Conservation (phyloP, 345 rosid genomes). For the Syzygium grande region DNA sequence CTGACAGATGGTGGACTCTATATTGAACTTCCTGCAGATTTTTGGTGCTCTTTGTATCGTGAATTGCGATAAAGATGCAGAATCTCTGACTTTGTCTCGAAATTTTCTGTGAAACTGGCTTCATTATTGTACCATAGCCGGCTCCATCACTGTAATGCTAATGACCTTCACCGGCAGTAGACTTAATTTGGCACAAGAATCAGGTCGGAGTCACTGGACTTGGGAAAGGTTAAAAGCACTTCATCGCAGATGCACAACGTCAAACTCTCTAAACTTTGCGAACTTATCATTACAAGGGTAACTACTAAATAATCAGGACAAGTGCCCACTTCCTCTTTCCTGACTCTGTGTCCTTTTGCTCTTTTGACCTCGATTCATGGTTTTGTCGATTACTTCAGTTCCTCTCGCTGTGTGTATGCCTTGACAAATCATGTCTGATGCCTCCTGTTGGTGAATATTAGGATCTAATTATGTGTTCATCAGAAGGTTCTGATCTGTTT, state of each 20-base stretch:
- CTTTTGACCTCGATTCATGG: neutral
- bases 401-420: neutral
- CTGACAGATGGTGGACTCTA: neutral
- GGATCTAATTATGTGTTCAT: neutral
- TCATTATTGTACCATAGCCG: neutral
- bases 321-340: neutral
- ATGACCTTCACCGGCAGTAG: neutral
- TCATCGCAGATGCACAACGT: accelerated
- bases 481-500: neutral
- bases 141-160: neutral
- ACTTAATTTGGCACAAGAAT: neutral
- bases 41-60: neutral
- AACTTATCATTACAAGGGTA: neutral
- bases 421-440: neutral
- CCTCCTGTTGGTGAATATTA: neutral
- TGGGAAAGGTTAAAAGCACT: neutral
- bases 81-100: neutral
- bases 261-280: neutral
- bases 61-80: neutral
- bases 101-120: neutral
- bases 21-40: neutral
- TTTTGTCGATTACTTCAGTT: neutral
- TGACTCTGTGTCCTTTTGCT: neutral
- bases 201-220: neutral
- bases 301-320: neutral